Base-by-base conservation (phyloP, 352 stramenopile genomes). In the Phytophthora macrochlamydospora region DNA sequence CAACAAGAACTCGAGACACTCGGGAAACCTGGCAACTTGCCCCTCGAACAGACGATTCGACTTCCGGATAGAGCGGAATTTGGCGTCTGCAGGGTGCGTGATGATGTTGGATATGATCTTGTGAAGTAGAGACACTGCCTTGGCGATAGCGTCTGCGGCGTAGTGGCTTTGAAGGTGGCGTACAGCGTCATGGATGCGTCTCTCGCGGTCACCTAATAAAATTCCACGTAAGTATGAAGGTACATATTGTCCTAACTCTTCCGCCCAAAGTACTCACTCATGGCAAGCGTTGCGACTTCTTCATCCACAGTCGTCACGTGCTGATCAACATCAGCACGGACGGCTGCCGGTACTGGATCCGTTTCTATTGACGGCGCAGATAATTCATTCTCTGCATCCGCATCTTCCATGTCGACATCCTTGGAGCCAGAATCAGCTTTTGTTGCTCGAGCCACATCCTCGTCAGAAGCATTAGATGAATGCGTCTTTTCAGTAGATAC, bases 61-160 rank as follows among this genome's bases (percentile, higher is more conserved):
- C 44, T 92, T 92, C 37, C 83, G 82, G 31, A 94, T 85, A 13
- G 76, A 82, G 32, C 77, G 78, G 57, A 85, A 93, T 56, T 91
- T 92, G 35, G 59, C 62, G 28, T 93, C 74, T 2, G 33, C 18
- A 1, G 84, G 78, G 42, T 91, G 62, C n/a, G 69, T 33, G n/a
- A 90, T 68, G 53, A 94, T 83, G 69, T 94, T 94, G 37, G 77
- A 81, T 9, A 94, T 69, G 62, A 94, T 87, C 53, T 87, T 86
- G 59, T 90, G 60, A 13, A 94, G 71, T 24, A 90, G 38, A 2
- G 73, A 76, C 0, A 68, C 69, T 3, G 84, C 73, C 13, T 71
- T 80, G 3, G 49, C n/a, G 3, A 81, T 78, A 14, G 40, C n/a
- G 2, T 86, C 74, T 0, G 37, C 12, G 18, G 58, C 57, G 53